Conservation (phyloP, 805 yeast genomes). For the Geotrichum ghanense region DNA sequence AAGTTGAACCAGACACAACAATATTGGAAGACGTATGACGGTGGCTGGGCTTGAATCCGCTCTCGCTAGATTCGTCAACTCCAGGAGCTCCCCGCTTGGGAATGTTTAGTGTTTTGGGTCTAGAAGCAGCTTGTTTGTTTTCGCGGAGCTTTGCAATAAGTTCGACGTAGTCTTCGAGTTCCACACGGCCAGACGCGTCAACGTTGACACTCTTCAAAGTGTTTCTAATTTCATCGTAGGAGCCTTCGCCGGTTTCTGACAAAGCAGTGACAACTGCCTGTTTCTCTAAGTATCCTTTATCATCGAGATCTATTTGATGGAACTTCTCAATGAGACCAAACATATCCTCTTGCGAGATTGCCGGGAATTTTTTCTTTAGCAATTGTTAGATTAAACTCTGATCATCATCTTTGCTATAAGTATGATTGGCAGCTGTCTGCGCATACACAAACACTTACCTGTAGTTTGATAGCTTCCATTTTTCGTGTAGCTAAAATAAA, state of each 20-base stretch:
- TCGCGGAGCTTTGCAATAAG: slow-evolving; percentile 74
- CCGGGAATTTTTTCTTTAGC: slow-evolving; percentile 81
- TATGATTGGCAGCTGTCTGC: background rate
- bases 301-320: slow-evolving; percentile 76
- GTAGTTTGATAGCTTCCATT: slow-evolving; percentile 58
- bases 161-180: slow-evolving; percentile 84
- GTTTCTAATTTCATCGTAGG: slow-evolving; percentile 90
- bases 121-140: slow-evolving; percentile 7
- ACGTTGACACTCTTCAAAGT: slow-evolving; percentile 83
- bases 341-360: slow-evolving; percentile 74
- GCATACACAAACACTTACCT: slow-evolving; percentile 29
- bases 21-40: slow-evolving; percentile 35
- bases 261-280: slow-evolving; percentile 79
- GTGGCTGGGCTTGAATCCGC: slow-evolving; percentile 11
- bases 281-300: slow-evolving; percentile 90
- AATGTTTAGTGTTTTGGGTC: background rate
- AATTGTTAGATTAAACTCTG: background rate
- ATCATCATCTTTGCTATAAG: background rate
- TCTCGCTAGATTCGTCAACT: slow-evolving; percentile 2
- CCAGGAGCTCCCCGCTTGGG: slow-evolving; percentile 7
- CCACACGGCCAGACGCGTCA: slow-evolving; percentile 95
- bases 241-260: slow-evolving; percentile 63
- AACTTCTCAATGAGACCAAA: slow-evolving; percentile 80
- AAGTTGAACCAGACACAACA: slow-evolving; percentile 71
- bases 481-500: background rate